Base-by-base conservation (phyloP, 2,329 filamentous ascomycete genomes). In the Colletotrichum falcatum region DNA sequence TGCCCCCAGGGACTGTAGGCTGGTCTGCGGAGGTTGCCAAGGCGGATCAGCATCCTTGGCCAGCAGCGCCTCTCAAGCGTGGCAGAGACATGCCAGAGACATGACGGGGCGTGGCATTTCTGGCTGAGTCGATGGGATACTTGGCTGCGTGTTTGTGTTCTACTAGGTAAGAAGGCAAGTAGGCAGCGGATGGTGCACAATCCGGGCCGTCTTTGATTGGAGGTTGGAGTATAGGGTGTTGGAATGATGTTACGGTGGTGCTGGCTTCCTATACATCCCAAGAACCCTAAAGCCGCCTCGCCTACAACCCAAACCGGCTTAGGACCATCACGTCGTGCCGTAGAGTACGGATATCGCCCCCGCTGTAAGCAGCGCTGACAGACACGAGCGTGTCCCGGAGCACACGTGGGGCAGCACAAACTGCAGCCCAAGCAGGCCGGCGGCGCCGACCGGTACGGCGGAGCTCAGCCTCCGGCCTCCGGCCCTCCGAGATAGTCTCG, bases 401-500 rank as follows among this genome's bases (percentile, higher is more conserved):
- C 49, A 18, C 7, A 33, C 28, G 28, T 53, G 49, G 9, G 33
- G 49, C 49, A 53, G 18, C 26, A 53, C 49, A 28, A 53, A 33
- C 49, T 28, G 49, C 49, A 53, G 49, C 14, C 14, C 49, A 1
- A 53, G 18, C 28, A 53, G 23, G 28, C 33, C 49, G 26, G 28
- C 49, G 9, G 49, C 49, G 8, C 3, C 49, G 16, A 53, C 49
- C 28, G 26, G 49, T 3, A 53, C 14, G 6, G 55, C n/a, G 37
- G 9, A 59, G 37, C 56, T 60, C 56, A 3, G 28, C 3, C 23
- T 46, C 56, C 30, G 35, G 26, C n/a, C n/a, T n/a, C n/a, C n/a
- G n/a, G n/a, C n/a, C n/a, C n/a, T 60, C 56, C 8, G 42, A 42
- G 7, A 60, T n/a, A 20, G 56, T 48, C 28, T 60, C 35, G 39